Percentiles rank a stretch among this genome's conserved stretches.
Evolutionary conservation across 805 yeast species (phyloP).

Genomic region (Zygosaccharomyces gambellarensis): DNA sequence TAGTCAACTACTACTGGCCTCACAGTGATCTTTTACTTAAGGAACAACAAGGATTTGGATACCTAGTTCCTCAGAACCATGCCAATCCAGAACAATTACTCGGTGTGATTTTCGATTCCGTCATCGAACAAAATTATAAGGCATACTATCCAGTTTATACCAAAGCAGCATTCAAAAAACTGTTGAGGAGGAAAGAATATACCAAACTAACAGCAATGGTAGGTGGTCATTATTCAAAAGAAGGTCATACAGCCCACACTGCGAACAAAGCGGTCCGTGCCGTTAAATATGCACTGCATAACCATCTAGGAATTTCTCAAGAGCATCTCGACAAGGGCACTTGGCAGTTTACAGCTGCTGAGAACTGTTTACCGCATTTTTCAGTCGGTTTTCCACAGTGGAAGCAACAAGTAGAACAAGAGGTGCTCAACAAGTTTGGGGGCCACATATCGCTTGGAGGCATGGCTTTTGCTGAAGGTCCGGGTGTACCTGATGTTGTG

Average conservation of each 20-base stretch:
- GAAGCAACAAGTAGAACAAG: conserved; percentile 34
- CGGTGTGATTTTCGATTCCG: conserved; percentile 90
- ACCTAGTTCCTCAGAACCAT: conserved; percentile 60
- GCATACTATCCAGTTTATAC: conserved; percentile 13
- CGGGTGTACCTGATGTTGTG: conserved; percentile 88
- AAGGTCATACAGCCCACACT: conserved; percentile 23
- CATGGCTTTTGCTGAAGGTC: conserved; percentile 70
- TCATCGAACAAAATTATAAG: conserved; percentile 56
- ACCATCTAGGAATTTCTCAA: conserved; percentile 37
- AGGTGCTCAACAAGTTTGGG: conserved; percentile 35
- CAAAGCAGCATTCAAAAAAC: conserved; percentile 14
- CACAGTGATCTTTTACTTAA: conserved; percentile 37
- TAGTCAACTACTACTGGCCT: conserved; percentile 65
- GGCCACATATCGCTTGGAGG: conserved; percentile 62
- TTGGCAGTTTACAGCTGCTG: conserved; percentile 41
- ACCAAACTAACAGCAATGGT: conserved; percentile 84
- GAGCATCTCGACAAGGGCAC: conserved; percentile 27
- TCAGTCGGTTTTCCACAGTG: conserved; percentile 59
- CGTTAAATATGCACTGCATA: conserved; percentile 38
- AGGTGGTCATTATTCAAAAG: conserved; percentile 66
- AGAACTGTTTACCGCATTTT: conserved; percentile 74
- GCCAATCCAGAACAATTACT: conserved; percentile 53
- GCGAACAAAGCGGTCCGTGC: conserved; percentile 18
- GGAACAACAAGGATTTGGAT: conserved; percentile 72
- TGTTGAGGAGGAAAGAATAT: conserved; percentile 35